These are phyloP conservation scores for Ulota crispa DNA, from an alignment of 225 moss, liverwort and hornwort genomes.

Conservation along the genomic window DNA sequence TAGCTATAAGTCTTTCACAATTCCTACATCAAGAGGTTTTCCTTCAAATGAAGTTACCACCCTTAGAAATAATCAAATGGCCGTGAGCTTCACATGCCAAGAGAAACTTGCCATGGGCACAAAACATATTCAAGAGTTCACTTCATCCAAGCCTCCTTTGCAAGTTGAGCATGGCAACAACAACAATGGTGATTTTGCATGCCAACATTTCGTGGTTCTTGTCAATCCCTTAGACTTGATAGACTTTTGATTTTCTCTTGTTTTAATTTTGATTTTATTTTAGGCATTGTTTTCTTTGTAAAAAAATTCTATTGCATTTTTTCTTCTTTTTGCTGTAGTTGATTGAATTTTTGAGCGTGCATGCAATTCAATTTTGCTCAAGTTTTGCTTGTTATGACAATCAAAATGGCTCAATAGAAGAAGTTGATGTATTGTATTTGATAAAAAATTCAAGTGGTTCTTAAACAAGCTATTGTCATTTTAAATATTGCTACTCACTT, in stretches of 20 bases:
- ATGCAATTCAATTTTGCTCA: background rate
- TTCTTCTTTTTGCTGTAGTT: background rate
- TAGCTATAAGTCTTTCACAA: slow-evolving; percentile 45
- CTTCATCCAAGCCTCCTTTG: slow-evolving; percentile 5
- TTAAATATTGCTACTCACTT: background rate
- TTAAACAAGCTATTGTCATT: background rate
- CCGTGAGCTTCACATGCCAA: slow-evolving; percentile 20
- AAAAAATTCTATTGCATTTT: background rate
- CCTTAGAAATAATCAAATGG: background rate
- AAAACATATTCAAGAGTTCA: slow-evolving; percentile 28
- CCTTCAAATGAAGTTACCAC: background rate
- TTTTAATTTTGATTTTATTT: background rate
- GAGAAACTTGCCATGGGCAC: slow-evolving; percentile 25
- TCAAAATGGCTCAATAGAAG: background rate
- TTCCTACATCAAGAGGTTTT: slow-evolving; percentile 22
- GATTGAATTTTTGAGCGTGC: background rate
- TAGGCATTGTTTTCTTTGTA: background rate
- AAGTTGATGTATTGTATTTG: background rate
- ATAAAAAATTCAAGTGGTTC: background rate
- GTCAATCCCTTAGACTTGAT: background rate
- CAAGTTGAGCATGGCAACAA: slow-evolving; percentile 4
- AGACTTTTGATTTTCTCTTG: background rate
- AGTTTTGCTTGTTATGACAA: background rate
- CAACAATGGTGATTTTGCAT: slow-evolving; percentile 10
- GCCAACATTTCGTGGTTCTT: slow-evolving; percentile 27